Conservation (phyloP, 192 early-diverging fungal species). For the Pilobolus umbonatus region DNA sequence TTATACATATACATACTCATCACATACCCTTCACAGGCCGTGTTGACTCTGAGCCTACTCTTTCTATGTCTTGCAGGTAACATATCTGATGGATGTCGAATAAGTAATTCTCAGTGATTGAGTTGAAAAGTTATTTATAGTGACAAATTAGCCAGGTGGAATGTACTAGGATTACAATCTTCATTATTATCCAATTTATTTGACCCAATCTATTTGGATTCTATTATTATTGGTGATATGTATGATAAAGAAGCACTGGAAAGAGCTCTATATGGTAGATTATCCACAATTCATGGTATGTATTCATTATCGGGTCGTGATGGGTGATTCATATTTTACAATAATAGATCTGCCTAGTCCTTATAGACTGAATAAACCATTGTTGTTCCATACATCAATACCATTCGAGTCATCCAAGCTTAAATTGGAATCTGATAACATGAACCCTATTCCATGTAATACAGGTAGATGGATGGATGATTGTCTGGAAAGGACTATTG, state of each 20-base stretch:
- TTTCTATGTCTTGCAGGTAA: constrained; percentile 72
- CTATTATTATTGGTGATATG: constrained; percentile 64
- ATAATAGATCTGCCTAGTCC: constrained; percentile 4
- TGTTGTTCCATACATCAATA: neutral
- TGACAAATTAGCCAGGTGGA: constrained; percentile 92
- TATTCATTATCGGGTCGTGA: too few relatives aligned
- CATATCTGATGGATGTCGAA: neutral
- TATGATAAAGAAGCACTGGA: constrained; percentile 56
- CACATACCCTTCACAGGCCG: constrained; percentile 34
- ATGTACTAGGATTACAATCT: constrained; percentile 72
- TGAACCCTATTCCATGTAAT: constrained; percentile 15
- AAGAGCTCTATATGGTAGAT: constrained; percentile 61
- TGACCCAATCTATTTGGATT: constrained; percentile 62
- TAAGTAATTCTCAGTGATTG: neutral
- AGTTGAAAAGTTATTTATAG: constrained; percentile 35
- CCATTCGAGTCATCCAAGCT: constrained; percentile 20
- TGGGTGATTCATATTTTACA: neutral
- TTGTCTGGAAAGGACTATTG: too few relatives aligned
- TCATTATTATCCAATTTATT: constrained; percentile 59
- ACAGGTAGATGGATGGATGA: constrained; percentile 14
- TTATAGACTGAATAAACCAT: constrained; percentile 13
- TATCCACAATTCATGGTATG: constrained; percentile 28
- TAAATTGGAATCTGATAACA: constrained; percentile 12
- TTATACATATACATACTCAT: neutral
- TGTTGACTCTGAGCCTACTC: constrained; percentile 64